Conservation (phyloP, 2,329 filamentous ascomycete species). For the Apiospora koreana region DNA sequence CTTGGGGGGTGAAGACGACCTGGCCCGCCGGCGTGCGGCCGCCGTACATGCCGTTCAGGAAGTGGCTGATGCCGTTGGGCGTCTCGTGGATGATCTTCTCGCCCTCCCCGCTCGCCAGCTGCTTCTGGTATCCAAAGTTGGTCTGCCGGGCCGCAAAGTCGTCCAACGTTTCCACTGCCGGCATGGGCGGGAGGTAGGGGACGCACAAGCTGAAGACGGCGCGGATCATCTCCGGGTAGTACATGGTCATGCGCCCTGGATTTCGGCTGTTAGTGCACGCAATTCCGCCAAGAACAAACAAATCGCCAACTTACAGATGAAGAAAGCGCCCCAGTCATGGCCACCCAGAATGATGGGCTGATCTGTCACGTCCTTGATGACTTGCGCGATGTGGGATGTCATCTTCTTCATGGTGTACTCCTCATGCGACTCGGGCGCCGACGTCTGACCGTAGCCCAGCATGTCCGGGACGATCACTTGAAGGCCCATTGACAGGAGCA, state of each 20-base stretch:
- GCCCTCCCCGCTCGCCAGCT: slow-evolving; percentile 70
- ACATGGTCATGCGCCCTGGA: slow-evolving; percentile 69
- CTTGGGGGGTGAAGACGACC: slow-evolving; percentile 61
- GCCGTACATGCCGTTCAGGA: slow-evolving; percentile 73
- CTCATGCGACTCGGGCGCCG: slow-evolving; percentile 29
- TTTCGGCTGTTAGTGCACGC: not conserved
- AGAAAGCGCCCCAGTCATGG: slow-evolving; percentile 62
- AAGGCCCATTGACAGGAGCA: slow-evolving; percentile 38
- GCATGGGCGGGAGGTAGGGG: slow-evolving; percentile 61
- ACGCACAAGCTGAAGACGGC: slow-evolving; percentile 82
- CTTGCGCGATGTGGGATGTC: slow-evolving; percentile 33
- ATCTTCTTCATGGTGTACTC: slow-evolving; percentile 34
- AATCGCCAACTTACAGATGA: slow-evolving; percentile 79
- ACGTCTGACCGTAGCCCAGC: slow-evolving; percentile 39
- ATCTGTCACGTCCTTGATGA: slow-evolving; percentile 49
- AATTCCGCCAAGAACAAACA: not conserved
- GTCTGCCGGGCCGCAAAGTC: slow-evolving; percentile 59
- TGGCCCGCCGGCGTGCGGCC: slow-evolving; percentile 59
- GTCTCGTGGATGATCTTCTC: slow-evolving; percentile 58
- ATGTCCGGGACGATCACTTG: slow-evolving; percentile 45
- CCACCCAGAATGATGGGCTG: slow-evolving; percentile 29
- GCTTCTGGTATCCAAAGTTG: slow-evolving; percentile 83
- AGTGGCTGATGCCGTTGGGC: slow-evolving; percentile 62
- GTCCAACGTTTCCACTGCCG: slow-evolving; percentile 34
- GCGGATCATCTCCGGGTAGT: slow-evolving; percentile 70